phyloP scores from a whole-genome alignment of 2,329 filamentous ascomycete species.

The Saccharata proteae region DNA sequence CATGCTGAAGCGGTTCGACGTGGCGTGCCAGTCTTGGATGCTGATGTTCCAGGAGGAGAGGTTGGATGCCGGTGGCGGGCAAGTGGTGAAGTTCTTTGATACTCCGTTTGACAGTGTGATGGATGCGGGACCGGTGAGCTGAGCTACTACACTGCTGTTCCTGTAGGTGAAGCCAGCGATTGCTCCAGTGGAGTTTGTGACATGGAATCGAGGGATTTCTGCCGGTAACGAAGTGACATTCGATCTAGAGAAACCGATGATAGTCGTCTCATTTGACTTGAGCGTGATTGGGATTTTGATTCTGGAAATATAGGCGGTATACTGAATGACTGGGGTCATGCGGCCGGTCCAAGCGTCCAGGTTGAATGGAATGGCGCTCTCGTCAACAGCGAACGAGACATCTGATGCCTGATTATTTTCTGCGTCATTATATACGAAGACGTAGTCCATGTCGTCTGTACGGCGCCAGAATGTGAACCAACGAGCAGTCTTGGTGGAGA shows the following conservation, averaged over 20 bases:
- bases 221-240: not conserved
- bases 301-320: slow-evolving; percentile 15
- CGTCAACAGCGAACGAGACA: slow-evolving; percentile 7
- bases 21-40: slow-evolving; percentile 29
- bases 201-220: not conserved
- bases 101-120: slow-evolving; percentile 10
- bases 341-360: slow-evolving; percentile 34
- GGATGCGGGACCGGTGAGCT: slow-evolving; percentile 9
- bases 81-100: slow-evolving; percentile 9
- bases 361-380: slow-evolving; percentile 19
- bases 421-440: slow-evolving; percentile 30
- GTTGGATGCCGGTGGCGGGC: slow-evolving; percentile 12
- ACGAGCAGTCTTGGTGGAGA: slow-evolving; percentile 15
- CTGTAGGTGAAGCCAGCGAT: slow-evolving; percentile 3
- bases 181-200: slow-evolving; percentile 2
- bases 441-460: slow-evolving; percentile 22
- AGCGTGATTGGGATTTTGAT: slow-evolving; percentile 25
- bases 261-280: slow-evolving; percentile 27
- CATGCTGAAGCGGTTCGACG: slow-evolving; percentile 19
- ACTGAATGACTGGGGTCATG: slow-evolving; percentile 19
- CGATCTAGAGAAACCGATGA: slow-evolving; percentile 24
- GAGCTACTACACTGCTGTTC: slow-evolving; percentile 1
- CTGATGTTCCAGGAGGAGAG: slow-evolving; percentile 25
- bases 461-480: slow-evolving; percentile 28
- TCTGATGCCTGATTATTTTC: slow-evolving; percentile 6